Evolutionary conservation across 306 rosid species (phyloP).

Genomic region (Glycine latifolia): DNA sequence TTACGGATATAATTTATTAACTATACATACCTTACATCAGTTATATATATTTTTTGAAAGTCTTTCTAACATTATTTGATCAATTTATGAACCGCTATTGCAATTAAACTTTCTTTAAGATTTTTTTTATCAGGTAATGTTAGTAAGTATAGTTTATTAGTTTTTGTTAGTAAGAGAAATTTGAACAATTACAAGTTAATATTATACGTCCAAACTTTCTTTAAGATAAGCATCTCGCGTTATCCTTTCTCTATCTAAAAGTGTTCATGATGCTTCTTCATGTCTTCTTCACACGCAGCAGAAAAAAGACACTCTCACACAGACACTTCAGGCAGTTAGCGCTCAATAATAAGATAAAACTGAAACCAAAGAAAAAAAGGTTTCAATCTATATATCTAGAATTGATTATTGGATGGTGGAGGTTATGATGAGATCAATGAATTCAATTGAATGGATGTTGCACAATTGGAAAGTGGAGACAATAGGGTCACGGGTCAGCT

Average conservation of each 20-base stretch:
- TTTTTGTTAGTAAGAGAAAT: too few species aligned
- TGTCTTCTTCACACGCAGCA: neutral
- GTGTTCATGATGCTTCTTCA: neutral
- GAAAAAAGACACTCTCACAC: neutral
- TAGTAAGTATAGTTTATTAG: too few species aligned
- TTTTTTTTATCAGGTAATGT: too few species aligned
- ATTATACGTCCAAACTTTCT: too few species aligned
- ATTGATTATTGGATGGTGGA: conserved; percentile 7
- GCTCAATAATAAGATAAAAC: neutral
- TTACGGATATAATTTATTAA: neutral
- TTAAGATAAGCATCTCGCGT: too few species aligned
- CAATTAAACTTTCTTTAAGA: neutral
- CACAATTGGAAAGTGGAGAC: conserved; percentile 19
- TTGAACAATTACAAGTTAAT: too few species aligned
- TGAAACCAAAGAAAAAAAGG: neutral
- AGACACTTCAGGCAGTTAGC: conserved; percentile 1
- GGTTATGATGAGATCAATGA: neutral
- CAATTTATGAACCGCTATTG: neutral
- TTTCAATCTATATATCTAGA: neutral
- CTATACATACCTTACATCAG: too few species aligned
- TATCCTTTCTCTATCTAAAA: neutral
- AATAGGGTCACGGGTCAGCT: conserved; percentile 39
- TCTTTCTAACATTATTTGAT: neutral
- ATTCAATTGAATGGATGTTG: neutral
- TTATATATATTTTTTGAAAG: neutral